Percentiles rank a stretch among this genome's conserved stretches.
Evolutionary conservation across 345 rosid species (phyloP).

Genomic region (Hibiscus mutabilis): DNA sequence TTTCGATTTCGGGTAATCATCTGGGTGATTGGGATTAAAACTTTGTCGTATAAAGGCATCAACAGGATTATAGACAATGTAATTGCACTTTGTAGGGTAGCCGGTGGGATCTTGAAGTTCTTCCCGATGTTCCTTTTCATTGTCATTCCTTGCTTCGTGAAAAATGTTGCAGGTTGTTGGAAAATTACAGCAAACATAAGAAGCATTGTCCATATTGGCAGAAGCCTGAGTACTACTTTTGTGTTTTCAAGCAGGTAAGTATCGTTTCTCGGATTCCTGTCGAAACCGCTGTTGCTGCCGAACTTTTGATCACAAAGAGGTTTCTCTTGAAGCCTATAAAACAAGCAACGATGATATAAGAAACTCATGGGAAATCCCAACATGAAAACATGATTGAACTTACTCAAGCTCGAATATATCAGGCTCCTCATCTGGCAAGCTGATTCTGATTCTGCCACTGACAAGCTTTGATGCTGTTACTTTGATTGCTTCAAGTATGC

Average conservation of each 20-base stretch:
- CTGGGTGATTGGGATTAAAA: conserved; percentile 52
- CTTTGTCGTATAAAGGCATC: conserved; percentile 70
- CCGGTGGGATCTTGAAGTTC: conserved; percentile 80
- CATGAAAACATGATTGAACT: conserved; percentile 23
- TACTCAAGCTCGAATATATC: conserved; percentile 68
- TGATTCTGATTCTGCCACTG: conserved; percentile 33
- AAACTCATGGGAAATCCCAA: neutral
- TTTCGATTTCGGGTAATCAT: conserved; percentile 34
- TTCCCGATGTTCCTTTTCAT: conserved; percentile 72
- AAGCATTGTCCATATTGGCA: conserved; percentile 91
- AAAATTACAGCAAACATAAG: conserved; percentile 84
- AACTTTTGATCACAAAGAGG: conserved; percentile 52
- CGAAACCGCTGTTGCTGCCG: conserved; percentile 6
- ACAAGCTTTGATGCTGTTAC: conserved; percentile 21
- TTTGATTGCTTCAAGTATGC: conserved; percentile 31
- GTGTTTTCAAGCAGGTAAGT: conserved; percentile 29
- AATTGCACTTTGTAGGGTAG: conserved; percentile 82
- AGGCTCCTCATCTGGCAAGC: conserved; percentile 30
- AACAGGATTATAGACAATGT: conserved; percentile 75
- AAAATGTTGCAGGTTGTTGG: conserved; percentile 82
- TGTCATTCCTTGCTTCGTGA: conserved; percentile 85
- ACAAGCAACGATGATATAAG: conserved; percentile 8
- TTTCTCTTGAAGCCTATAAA: conserved; percentile 63
- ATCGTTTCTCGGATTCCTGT: conserved; percentile 17
- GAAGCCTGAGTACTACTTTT: conserved; percentile 42